Percentiles rank a stretch among this genome's conserved stretches.
These are phyloP conservation scores for Angomonas ambiguus DNA, from an alignment of 208 protist species.

Conservation along the genomic window DNA sequence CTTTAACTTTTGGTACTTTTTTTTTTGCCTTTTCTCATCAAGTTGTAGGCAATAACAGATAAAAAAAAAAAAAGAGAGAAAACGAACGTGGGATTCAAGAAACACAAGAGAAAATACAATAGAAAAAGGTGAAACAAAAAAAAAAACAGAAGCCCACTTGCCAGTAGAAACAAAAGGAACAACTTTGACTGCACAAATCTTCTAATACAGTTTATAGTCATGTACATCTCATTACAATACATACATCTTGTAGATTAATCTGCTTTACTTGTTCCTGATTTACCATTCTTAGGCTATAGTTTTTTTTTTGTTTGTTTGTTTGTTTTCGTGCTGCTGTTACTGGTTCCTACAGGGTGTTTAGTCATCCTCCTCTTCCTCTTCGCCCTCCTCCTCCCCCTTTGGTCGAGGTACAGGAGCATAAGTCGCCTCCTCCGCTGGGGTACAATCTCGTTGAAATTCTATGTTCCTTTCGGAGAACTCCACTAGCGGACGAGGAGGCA, in stretches of 20 bases:
- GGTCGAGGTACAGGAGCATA: slow-evolving; percentile 74
- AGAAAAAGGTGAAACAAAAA: slow-evolving; percentile 11
- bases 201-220: neutral
- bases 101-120: slow-evolving; percentile 4
- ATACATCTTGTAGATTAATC: neutral
- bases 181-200: slow-evolving; percentile 3
- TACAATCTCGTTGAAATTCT: slow-evolving; percentile 76
- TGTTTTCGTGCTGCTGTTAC: neutral
- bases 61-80: slow-evolving; percentile 13
- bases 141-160: slow-evolving; percentile 11
- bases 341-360: neutral
- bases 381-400: slow-evolving; percentile 64
- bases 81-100: neutral
- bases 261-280: neutral
- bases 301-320: neutral
- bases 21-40: too few species aligned
- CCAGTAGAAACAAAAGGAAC: neutral
- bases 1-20: slow-evolving; percentile 4
- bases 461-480: slow-evolving; percentile 77
- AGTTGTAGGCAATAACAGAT: too few species aligned
- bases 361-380: slow-evolving; percentile 49
- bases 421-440: slow-evolving; percentile 80
- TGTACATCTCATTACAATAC: slow-evolving; percentile 3
- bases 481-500: slow-evolving; percentile 61
- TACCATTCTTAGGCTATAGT: neutral